Evolutionary conservation across 768 basidiomycete genomes (phyloP), one percentile per base, ranked within the genome.

Genomic region (Trametes cingulata): DNA sequence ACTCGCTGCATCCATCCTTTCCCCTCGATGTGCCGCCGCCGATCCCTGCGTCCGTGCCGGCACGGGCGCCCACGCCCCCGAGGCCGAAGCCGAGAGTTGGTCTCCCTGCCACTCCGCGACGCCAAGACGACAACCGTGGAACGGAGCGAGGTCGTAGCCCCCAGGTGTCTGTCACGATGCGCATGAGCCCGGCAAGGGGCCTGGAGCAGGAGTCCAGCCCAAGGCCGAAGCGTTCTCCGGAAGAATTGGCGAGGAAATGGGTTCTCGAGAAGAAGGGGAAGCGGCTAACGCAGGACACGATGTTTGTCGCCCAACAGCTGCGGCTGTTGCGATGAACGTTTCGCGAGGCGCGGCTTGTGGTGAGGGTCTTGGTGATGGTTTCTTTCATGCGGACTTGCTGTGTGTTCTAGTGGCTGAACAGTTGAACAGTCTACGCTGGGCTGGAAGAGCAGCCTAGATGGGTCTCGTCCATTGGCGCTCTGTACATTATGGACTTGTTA

Each of bases 201-300:
- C 37, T 37, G 45, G 45, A 29, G 7, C 36, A 36, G 36, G 45
- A 15, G 19, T 37, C 52, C 24, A 50, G 39, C 35, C 5, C 52
- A 24, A 17, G 39, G n/a, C 19, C 29, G 52, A 49, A 48, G 45
- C 47, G 20, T 15, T n/a, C 51, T 15, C 33, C 19, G n/a, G 51
- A 39, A 13, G 37, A 41, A 35, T 48, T 39, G 43, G 37, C 58
- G 47, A 52, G 58, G 45, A 63, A 63, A 49, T 59, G 57, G 62
- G 58, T 59, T 55, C 42, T 63, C 25, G 62, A 63, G 62, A 59
- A 52, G 62, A 63, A 60, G 9, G 62, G 62, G 48, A 63, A 60
- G 50, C 62, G 62, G 25, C n/a, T 59, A 35, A 63, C 62, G 33
- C 62, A 63, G 57, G 62, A 63, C 48, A 33, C 58, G 42, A 56